These are phyloP conservation scores for Aeschynomene evenia DNA, from an alignment of 306 rosid genomes.

Conservation along the genomic window DNA sequence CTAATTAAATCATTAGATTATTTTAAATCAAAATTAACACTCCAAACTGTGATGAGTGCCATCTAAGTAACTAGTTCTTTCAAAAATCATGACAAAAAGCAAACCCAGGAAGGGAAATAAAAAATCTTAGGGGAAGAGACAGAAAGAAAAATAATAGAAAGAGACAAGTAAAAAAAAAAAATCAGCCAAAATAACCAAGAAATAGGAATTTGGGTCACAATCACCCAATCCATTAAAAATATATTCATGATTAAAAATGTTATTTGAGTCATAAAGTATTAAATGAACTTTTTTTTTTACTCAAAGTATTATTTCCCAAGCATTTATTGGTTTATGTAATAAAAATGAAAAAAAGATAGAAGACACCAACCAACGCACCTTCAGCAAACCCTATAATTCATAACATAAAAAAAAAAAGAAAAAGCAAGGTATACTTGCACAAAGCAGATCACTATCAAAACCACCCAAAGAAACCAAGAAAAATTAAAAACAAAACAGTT, in stretches of 20 bases:
- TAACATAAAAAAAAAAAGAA: not conserved
- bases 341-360: not conserved
- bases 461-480: not conserved
- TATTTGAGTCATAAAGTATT: no score
- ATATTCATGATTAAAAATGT: no score
- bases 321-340: no score
- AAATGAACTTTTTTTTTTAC: no score
- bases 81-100: not conserved
- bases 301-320: no score
- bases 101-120: no score
- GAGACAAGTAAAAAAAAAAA: no score
- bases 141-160: no score
- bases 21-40: conserved; percentile 11
- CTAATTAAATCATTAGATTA: not conserved
- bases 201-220: no score
- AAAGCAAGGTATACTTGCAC: not conserved
- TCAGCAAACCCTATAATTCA: conserved; percentile 26
- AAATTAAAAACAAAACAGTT: not conserved
- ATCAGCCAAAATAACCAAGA: no score
- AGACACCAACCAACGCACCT: not conserved
- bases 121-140: no score
- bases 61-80: not conserved
- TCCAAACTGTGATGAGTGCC: not conserved
- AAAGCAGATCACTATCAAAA: not conserved
- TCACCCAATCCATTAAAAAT: no score